Percentiles rank a stretch among this genome's conserved stretches.
phyloP scores from a whole-genome alignment of 75 land plant genomes.

The Sequoiadendron giganteum region DNA sequence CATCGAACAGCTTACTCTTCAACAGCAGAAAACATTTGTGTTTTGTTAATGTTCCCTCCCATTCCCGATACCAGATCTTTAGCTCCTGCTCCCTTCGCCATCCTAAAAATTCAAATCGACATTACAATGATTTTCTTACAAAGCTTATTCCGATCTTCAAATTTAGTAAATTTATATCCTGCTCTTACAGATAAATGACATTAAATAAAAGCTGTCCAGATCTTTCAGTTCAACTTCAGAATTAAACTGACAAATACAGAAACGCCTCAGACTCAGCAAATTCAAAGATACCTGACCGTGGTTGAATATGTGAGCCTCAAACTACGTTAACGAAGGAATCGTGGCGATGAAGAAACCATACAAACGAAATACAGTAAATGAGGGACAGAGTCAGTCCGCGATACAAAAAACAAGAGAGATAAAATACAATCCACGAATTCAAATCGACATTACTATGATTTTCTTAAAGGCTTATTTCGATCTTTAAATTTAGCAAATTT shows the following conservation, averaged over 20 bases:
- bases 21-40: conserved; percentile 48
- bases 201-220: not conserved
- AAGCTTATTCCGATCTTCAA: not conserved
- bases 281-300: not conserved
- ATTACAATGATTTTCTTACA: not conserved
- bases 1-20: conserved; percentile 30
- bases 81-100: conserved; percentile 22
- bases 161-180: too few species aligned
- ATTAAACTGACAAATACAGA: not conserved
- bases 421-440: too few species aligned
- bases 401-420: too few species aligned
- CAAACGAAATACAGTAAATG: not conserved
- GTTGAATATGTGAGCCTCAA: not conserved
- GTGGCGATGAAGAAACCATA: not conserved
- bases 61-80: conserved; percentile 46
- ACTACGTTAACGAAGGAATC: not conserved
- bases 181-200: not conserved
- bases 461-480: not conserved
- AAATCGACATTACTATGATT: not conserved
- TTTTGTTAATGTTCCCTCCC: conserved; percentile 52
- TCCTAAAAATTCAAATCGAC: not conserved
- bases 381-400: too few species aligned
- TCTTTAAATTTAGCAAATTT: not conserved
- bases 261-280: too few species aligned
- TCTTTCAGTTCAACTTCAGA: not conserved